These are phyloP conservation scores for Kurtzmaniella fragi DNA, from an alignment of 805 yeast species.

Conservation along the genomic window DNA sequence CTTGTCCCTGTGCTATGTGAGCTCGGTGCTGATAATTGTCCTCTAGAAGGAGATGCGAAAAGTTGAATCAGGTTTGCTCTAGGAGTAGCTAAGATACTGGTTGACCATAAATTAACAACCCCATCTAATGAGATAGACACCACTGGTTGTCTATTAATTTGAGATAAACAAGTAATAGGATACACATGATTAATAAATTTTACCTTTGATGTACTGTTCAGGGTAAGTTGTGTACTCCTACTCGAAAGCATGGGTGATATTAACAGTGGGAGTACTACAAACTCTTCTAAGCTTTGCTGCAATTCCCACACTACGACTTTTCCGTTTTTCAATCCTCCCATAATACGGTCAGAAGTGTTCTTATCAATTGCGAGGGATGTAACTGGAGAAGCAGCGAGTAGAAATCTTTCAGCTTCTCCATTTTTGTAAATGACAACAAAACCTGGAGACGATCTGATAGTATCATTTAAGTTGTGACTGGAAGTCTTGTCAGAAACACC, in stretches of 20 bases:
- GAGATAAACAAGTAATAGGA: background rate
- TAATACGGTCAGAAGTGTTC: slow-evolving; percentile 31
- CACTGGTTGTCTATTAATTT: background rate
- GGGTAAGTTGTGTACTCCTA: background rate
- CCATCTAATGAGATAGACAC: slow-evolving; percentile 22
- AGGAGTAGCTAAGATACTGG: slow-evolving; percentile 27
- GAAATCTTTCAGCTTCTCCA: slow-evolving; percentile 31
- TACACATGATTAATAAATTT: background rate
- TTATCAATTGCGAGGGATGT: slow-evolving; percentile 36
- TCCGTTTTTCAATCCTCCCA: slow-evolving; percentile 50
- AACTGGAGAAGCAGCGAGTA: slow-evolving; percentile 38
- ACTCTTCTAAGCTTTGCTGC: slow-evolving; percentile 4
- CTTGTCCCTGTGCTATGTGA: background rate
- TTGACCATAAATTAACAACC: slow-evolving; percentile 28
- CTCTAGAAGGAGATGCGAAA: background rate
- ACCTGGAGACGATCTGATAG: slow-evolving; percentile 13
- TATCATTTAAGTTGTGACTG: background rate
- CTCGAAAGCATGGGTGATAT: slow-evolving; percentile 16
- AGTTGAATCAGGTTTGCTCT: slow-evolving; percentile 12
- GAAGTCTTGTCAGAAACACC: background rate
- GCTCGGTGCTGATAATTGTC: background rate
- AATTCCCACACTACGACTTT: slow-evolving; percentile 49
- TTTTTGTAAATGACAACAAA: slow-evolving; percentile 31
- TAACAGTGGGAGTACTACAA: slow-evolving; percentile 18
- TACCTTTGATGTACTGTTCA: background rate